Evolutionary conservation across 805 yeast genomes (phyloP), one percentile per base, ranked within the genome.

Genomic region (Candida adriatica): DNA sequence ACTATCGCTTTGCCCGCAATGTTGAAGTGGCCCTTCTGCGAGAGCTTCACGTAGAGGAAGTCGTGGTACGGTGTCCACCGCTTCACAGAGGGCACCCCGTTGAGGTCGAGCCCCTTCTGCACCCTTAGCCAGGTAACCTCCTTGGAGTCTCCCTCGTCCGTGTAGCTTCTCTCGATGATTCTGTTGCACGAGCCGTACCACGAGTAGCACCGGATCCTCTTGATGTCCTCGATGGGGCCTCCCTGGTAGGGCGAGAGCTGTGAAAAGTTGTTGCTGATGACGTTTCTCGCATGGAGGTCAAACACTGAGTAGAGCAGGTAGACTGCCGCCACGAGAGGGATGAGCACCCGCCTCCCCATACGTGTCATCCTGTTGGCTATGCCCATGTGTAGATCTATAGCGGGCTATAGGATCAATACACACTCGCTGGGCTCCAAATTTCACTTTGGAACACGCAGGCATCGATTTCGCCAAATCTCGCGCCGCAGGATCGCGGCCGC

Each of bases 1-100:
- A 66, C 51, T 17, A 72, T 55, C 8, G 66, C 71, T 22, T 29
- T 31, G 8, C 41, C 34, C 2, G 31, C 37, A 2, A 19, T 22
- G 17, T 39, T 33, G 14, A 41, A 37, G 11, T 27, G 28, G n/a
- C 35, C 30, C 16, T 30, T 29, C 11, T 27, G 26, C 3, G 46
- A 26, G 2, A 27, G 32, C 30, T 46, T 53, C 10, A 56, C 59
- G 27, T 56, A 56, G 5, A 56, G 34, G 27, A 34, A 55, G 13
- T 53, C 45, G 23, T 41, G 44, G 33, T 48, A 50, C 26, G 44
- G 29, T 3, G 32, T 5, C 41, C 48, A 45, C 6, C 42, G 31
- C 16, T 34, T 18, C 1, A 39, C 24, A 18, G 39, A 26, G 6
- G 32, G 29, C 9, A 38, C 22, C 1, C 46, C 45, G 7, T 51